A percentile compares a stretch with the other conserved stretches of the same genome.
phyloP scores from a whole-genome alignment of 1,284 basidiomycete species.

The Schizopora paradoxa region DNA sequence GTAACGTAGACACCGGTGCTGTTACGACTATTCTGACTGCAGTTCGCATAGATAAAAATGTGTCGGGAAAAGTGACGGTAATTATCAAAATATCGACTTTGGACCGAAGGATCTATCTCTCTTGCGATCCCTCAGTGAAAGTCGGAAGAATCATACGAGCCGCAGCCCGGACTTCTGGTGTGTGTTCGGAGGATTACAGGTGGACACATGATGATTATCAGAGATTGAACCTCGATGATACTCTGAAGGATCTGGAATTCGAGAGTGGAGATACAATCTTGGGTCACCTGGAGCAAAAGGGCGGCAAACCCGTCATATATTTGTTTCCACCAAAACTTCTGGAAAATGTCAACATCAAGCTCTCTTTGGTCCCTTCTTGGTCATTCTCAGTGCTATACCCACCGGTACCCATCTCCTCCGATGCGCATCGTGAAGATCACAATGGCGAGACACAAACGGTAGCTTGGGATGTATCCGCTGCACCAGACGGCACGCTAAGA shows the following conservation, averaged over 20 bases:
- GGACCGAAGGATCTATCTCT: too few species aligned
- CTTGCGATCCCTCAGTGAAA: too few species aligned
- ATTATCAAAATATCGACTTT: too few species aligned
- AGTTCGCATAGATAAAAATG: neutral
- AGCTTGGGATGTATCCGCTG: slow-evolving; percentile 27
- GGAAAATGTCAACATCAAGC: slow-evolving; percentile 21
- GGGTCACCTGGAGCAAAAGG: neutral
- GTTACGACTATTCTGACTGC: neutral
- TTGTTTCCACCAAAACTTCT: slow-evolving; percentile 25
- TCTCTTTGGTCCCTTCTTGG: slow-evolving; percentile 28
- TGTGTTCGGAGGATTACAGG: too few species aligned
- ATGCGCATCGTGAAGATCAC: too few species aligned
- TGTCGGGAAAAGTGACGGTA: neutral
- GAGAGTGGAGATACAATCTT: neutral
- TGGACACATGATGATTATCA: neutral
- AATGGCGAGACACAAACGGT: slow-evolving; percentile 18
- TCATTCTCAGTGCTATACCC: slow-evolving; percentile 31
- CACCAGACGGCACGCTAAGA: slow-evolving; percentile 24
- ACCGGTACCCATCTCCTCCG: slow-evolving; percentile 22
- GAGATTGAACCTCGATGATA: neutral
- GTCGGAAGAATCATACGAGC: neutral
- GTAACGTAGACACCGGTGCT: neutral
- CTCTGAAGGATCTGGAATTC: neutral
- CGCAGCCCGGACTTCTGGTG: neutral
- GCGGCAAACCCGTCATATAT: slow-evolving; percentile 31